Evolutionary conservation across 108 stramenopile species (phyloP).

Genomic region (Nitzschia sp.): DNA sequence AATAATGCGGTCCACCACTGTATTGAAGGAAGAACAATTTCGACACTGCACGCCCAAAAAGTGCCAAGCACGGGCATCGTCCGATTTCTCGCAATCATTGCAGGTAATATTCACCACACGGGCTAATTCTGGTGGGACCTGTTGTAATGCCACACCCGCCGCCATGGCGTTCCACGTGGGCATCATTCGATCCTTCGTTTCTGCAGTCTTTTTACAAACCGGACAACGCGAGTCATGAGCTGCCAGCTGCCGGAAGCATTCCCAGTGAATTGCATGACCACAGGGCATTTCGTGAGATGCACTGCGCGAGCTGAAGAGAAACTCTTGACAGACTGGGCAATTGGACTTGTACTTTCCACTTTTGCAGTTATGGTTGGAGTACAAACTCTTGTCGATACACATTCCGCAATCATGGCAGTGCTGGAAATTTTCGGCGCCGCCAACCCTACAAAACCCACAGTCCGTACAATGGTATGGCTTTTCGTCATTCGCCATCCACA

Average conservation of each 20-base stretch:
- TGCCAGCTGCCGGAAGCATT: slow-evolving; percentile 80
- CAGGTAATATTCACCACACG: slow-evolving; percentile 83
- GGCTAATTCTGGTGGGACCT: slow-evolving; percentile 79
- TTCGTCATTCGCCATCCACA: slow-evolving; percentile 85
- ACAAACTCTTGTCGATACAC: slow-evolving; percentile 81
- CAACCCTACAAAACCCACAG: slow-evolving; percentile 90
- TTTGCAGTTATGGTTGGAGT: slow-evolving; percentile 81
- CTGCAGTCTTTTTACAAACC: slow-evolving; percentile 90
- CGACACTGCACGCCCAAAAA: slow-evolving; percentile 79
- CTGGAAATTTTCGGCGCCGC: slow-evolving; percentile 82
- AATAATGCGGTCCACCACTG: slow-evolving; percentile 71
- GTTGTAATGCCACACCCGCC: slow-evolving; percentile 72
- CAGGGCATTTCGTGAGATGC: slow-evolving; percentile 88
- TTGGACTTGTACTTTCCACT: slow-evolving; percentile 86
- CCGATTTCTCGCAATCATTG: slow-evolving; percentile 76
- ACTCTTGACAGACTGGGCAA: slow-evolving; percentile 89
- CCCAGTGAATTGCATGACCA: slow-evolving; percentile 83
- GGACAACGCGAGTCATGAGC: slow-evolving; percentile 82
- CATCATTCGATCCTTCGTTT: slow-evolving; percentile 85
- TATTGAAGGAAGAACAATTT: slow-evolving; percentile 79
- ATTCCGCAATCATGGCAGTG: slow-evolving; percentile 89
- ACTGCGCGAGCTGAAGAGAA: slow-evolving; percentile 66
- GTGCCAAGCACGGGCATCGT: slow-evolving; percentile 76
- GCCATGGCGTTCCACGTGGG: slow-evolving; percentile 87
- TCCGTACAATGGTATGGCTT: slow-evolving; percentile 83